A percentile compares a stretch with the other conserved stretches of the same genome.
phyloP scores from a whole-genome alignment of 257 asterid genomes.

The Solanum acaule region DNA sequence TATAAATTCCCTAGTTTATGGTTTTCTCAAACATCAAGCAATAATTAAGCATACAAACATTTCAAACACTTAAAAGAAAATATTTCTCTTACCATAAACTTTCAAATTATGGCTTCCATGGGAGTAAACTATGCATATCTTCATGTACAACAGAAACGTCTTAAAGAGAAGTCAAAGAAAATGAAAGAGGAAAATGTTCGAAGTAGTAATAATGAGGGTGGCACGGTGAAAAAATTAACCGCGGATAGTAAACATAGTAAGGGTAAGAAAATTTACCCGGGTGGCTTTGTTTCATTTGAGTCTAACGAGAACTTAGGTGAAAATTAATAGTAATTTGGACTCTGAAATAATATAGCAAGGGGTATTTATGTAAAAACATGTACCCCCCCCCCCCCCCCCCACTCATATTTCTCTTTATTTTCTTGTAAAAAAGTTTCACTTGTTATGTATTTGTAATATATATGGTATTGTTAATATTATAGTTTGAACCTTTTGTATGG shows the following conservation, averaged over 20 bases:
- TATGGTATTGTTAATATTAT: neutral
- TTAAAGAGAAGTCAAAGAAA: conserved; percentile 17
- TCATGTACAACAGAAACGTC: conserved; percentile 33
- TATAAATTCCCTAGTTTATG: conserved; percentile 19
- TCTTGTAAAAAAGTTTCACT: neutral
- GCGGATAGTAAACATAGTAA: conserved; percentile 5
- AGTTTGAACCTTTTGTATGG: neutral
- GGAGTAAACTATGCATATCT: conserved; percentile 35
- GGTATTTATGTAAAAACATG: too few species aligned
- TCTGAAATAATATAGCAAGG: neutral
- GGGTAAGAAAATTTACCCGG: conserved; percentile 28
- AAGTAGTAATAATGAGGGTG: neutral
- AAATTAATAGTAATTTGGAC: neutral
- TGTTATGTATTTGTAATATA: neutral
- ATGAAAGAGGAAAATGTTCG: conserved; percentile 18
- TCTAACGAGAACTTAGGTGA: neutral
- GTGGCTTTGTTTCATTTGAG: neutral
- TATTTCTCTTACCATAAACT: neutral
- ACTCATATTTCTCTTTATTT: neutral
- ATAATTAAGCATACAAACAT: neutral
- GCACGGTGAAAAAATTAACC: neutral
- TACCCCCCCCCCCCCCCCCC: too few species aligned
- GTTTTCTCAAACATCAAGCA: neutral
- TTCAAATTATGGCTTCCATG: conserved; percentile 27
- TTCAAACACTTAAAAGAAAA: neutral